Evolutionary conservation across 129 eudicot genomes (phyloP), one percentile per base, ranked within the genome.

Genomic region (Scalesia atractyloides): DNA sequence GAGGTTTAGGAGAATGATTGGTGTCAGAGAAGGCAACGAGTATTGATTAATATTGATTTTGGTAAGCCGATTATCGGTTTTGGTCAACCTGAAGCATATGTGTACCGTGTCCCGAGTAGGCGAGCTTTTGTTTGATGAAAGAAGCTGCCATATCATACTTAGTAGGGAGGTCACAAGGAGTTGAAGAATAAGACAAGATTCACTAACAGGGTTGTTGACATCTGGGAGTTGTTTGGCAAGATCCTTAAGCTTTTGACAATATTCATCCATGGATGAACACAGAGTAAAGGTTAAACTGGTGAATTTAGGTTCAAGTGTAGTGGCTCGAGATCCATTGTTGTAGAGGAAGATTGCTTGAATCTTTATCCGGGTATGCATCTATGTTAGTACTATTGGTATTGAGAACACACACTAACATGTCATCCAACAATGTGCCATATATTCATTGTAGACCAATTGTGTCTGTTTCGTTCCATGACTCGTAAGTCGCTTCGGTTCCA

Each of bases 201-300:
- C 69, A 16, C 0, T 64, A 3, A 64, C 33, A 0, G 51, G 69
- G 8, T 13, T 64, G 20, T 52, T 7, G 18, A 52, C 58, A 52
- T 52, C 19, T 5, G 7, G 3, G 18, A 52, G 19, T 52, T 52
- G 18, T 16, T 16, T 22, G 22, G 7, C 7, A 16, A 52, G 58
- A n/a, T n/a, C n/a, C n/a, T n/a, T n/a, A n/a, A n/a, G 58, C 20
- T 16, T 15, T 52, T 52, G 58, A 52, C 58, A 52, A 52, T 52
- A 52, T 16, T 15, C 58, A 14, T 52, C 58, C 18, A n/a, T 13
- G n/a, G 51, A 47, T 10, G 51, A 47, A 10, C 51, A 47, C n/a
- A 3, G 2, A 47, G 51, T 13, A 5, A 52, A 22, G 20, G 7
- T 52, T 6, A n/a, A n/a, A n/a, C n/a, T n/a, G n/a, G n/a, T n/a